Base-by-base conservation (phyloP, 2,329 filamentous ascomycete species). In the Penicillium crustosum region DNA sequence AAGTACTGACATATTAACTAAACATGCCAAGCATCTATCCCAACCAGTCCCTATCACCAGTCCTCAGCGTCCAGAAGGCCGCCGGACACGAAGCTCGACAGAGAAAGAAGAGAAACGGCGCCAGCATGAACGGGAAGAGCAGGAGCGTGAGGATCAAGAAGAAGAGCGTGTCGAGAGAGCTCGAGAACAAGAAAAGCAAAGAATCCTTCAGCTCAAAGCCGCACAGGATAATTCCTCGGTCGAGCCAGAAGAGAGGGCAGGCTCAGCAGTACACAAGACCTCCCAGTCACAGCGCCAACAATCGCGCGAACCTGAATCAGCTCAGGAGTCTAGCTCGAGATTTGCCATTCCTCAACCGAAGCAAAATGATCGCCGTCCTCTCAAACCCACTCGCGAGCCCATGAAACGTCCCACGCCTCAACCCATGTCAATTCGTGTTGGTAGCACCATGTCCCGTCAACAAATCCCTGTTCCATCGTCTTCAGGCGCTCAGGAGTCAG, bases 81-180 rank as follows among this genome's bases (percentile, higher is more conserved):
- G 83, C 50, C 80, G 81, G 53, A 86, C 83, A 7, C 78, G 84
- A 53, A 84, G 82, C 69, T 86, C 84, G 1, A 83, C 81, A 1
- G 85, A 87, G 66, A 80, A 80, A 56, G 83, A 79, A 63, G 73
- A 75, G 57, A 78, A 70, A 59, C 74, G 71, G 50, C 77, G 65
- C 42, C 70, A 70, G 43, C 67, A 67, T 36, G 70, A 75, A 39
- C 59, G 65, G 25, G 68, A 74, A 43, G 67, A 75, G 27, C 71
- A 66, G 53, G 49, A 57, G 36, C 59, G 65, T 27, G 70, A 74
- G 43, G 66, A 75, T 21, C 70, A 66, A 57, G 69, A 70, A 57
- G 74, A 79, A 51, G 72, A 72, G 38, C 70, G 71, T 41, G 64
- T 71, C 42, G 72, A 75, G 59, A 70, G 68, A 55, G 60, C 61